Evolutionary conservation across 2,329 filamentous ascomycete genomes (phyloP).

Genomic region (Spiromastix sp.): DNA sequence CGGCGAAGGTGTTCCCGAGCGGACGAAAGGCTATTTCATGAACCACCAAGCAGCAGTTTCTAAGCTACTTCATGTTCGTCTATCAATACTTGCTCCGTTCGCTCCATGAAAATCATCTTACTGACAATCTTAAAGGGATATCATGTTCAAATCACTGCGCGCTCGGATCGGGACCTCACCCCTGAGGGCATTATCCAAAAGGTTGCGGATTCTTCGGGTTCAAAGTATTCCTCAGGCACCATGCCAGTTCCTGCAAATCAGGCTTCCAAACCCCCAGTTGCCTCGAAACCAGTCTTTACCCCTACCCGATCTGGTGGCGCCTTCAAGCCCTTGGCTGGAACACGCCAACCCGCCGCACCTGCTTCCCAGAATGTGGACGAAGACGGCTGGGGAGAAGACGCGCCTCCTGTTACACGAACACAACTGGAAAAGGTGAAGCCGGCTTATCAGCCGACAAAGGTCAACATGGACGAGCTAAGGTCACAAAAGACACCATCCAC

Average conservation of each 20-base stretch:
- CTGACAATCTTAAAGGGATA: constrained; percentile 52
- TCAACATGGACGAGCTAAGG: constrained; percentile 79
- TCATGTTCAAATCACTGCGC: constrained; percentile 93
- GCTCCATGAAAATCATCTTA: constrained; percentile 3
- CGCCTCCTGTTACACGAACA: constrained; percentile 76
- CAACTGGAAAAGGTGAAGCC: constrained; percentile 85
- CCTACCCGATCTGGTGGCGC: constrained; percentile 50
- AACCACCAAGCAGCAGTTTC: constrained; percentile 83
- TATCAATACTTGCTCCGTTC: constrained; percentile 1
- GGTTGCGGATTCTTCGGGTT: constrained; percentile 84
- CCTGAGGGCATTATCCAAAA: constrained; percentile 85
- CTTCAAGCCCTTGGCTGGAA: constrained; percentile 58
- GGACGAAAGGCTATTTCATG: constrained; percentile 97
- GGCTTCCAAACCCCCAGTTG: constrained; percentile 51
- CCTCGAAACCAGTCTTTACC: constrained; percentile 86
- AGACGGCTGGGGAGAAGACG: constrained; percentile 92
- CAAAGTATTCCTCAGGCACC: constrained; percentile 74
- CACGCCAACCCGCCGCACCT: constrained; percentile 42
- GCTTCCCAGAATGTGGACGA: constrained; percentile 53
- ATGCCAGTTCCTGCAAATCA: constrained; percentile 44
- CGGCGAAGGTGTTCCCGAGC: constrained; percentile 93
- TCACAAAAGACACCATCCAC: constrained; percentile 56
- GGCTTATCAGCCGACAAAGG: constrained; percentile 90
- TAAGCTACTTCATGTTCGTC: constrained; percentile 69
- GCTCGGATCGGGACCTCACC: constrained; percentile 79